Base-by-base conservation (phyloP, 768 basidiomycete species). In the Lactifluus echinatus region DNA sequence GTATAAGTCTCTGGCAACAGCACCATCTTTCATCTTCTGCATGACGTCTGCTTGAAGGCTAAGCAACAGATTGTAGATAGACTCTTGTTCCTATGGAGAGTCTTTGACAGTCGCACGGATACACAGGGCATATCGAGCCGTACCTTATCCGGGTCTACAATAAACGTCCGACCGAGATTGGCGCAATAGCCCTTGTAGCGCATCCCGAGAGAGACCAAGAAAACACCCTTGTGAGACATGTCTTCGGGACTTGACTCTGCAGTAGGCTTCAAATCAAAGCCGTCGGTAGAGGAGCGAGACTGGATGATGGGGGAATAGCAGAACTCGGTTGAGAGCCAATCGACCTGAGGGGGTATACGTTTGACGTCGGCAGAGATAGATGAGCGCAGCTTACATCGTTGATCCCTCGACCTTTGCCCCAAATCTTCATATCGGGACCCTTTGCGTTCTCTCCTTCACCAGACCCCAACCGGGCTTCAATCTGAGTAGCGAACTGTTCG, bases 251-350 rank as follows among this genome's bases (percentile, higher is more conserved):
- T 85, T 6, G 94, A 93, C 68, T 92, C 85, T 0, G 91, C 92
- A 1, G 86, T 88, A 39, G 87, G 85, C 57, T 85, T 83, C 47
- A 98, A 75, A 69, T 98, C 95, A 69, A 95, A 98, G 7, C 90
- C 89, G 10, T 79, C 76, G 58, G 77, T 80, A 34, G 87, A 87
- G 8, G 90, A 87, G 40, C 86, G 87, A 6, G 94, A 97, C 64
- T 97, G 95, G 67, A 98, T 90, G 69, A 97, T 94, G 2, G 95
- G 93, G 2, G 89, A 82, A 70, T 95, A 97, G 64, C 89, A 89
- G 72, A 94, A 95, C 70, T 99, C 96, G 6, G 88, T 86, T 2
- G 84, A 79, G n/a, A 76, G 74, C 82, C 89, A 95, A 67, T 99
- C 93, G 55, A 93, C 79, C 90, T 96, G 65, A 14, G 33, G 26